Evolutionary conservation across 2,329 filamentous ascomycete species (phyloP).

Genomic region (Curvularia spicifera): DNA sequence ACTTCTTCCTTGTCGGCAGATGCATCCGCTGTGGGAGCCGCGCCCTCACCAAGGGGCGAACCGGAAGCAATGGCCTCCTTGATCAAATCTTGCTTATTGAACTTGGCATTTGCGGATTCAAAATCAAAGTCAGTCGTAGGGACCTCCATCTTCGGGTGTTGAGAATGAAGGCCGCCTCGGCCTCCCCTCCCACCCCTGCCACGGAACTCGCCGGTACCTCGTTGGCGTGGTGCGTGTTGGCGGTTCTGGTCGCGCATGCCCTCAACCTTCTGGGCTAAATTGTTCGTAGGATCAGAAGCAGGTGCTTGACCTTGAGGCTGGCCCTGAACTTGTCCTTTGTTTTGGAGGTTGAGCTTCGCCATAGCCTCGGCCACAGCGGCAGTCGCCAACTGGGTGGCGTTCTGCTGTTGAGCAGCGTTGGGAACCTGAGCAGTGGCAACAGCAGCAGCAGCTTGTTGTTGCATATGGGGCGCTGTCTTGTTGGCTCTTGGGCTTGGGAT

Average conservation of each 20-base stretch:
- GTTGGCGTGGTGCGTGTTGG: constrained; percentile 56
- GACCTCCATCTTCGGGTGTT: constrained; percentile 77
- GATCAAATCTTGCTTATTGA: constrained; percentile 84
- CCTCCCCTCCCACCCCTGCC: constrained; percentile 57
- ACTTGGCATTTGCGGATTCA: constrained; percentile 81
- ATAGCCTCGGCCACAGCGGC: constrained; percentile 82
- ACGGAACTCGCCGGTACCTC: constrained; percentile 49
- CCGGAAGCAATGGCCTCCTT: constrained; percentile 85
- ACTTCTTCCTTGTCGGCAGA: constrained; percentile 55
- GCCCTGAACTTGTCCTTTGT: constrained; percentile 25
- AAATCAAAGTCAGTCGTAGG: constrained; percentile 94
- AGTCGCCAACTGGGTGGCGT: constrained; percentile 75
- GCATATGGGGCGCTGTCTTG: constrained; percentile 49
- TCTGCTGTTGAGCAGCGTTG: constrained; percentile 53
- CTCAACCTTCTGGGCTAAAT: constrained; percentile 74
- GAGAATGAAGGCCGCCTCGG: constrained; percentile 48
- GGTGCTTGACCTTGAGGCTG: constrained; percentile 31
- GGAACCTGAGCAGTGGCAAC: constrained; percentile 36
- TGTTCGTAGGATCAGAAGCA: constrained; percentile 63
- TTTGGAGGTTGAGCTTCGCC: constrained; percentile 67
- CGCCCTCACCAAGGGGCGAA: constrained; percentile 66
- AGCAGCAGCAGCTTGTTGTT: constrained; percentile 28
- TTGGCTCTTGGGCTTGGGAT: constrained; percentile 56
- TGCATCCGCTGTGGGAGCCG: constrained; percentile 37
- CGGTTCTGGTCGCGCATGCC: constrained; percentile 74